These are phyloP conservation scores for Mortierella claussenii DNA, from an alignment of 192 early-diverging fungal species.

Conservation along the genomic window DNA sequence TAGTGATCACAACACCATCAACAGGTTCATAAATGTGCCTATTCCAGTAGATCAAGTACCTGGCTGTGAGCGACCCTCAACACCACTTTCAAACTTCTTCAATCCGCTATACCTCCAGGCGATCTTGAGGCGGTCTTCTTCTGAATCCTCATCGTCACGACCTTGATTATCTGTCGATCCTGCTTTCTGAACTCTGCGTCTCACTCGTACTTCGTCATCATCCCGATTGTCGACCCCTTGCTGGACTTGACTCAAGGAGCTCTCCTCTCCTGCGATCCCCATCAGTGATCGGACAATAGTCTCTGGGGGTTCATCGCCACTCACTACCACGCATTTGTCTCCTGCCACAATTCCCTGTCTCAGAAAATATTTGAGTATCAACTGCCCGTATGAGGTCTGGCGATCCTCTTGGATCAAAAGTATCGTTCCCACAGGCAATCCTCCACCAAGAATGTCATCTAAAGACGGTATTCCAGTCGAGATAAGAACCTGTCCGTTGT, in stretches of 20 bases:
- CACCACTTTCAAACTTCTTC: constrained; percentile 70
- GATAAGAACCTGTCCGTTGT: constrained; percentile 79
- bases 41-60: constrained; percentile 45
- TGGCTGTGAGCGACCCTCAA: constrained; percentile 47
- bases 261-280: constrained; percentile 67
- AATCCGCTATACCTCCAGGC: constrained; percentile 95
- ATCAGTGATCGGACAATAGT: constrained; percentile 70
- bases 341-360: constrained; percentile 84
- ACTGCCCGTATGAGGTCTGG: constrained; percentile 81
- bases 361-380: constrained; percentile 85
- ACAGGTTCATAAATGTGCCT: background rate
- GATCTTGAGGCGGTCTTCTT: constrained; percentile 82
- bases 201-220: constrained; percentile 47
- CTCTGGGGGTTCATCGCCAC: constrained; percentile 72
- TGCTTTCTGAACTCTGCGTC: constrained; percentile 16
- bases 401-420: constrained; percentile 84
- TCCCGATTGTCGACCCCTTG: constrained; percentile 57
- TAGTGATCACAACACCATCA: too few relatives aligned
- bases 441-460: constrained; percentile 90
- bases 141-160: constrained; percentile 29
- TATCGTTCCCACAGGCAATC: constrained; percentile 84
- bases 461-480: constrained; percentile 88
- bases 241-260: constrained; percentile 25
- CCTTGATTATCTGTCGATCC: constrained; percentile 1
- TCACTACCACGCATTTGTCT: constrained; percentile 76